Base-by-base conservation (phyloP, 805 yeast species). In the Candida caryicola region DNA sequence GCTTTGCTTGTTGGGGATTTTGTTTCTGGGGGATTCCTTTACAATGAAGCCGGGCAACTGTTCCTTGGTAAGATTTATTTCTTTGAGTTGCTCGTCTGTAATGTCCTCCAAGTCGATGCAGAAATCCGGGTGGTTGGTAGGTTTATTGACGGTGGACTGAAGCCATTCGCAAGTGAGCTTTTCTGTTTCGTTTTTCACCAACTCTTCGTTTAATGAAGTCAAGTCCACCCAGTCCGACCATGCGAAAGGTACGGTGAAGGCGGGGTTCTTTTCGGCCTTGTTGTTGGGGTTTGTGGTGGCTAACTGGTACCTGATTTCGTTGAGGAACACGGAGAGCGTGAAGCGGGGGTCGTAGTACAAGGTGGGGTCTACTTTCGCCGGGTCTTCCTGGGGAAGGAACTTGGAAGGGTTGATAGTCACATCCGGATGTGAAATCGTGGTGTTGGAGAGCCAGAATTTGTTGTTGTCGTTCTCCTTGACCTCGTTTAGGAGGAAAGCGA, bases 221-320 rank as follows among this genome's bases (percentile, higher is more conserved):
- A 52, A 37, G 34, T 55, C 59, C 9, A 50, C 52, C 60, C 60
- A 55, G 42, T 55, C 60, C 1, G 52, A 37, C 60, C 60, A 55
- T 27, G 51, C 48, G 31, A 55, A 55, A 2, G 66, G 59, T 36
- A 57, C 37, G 29, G 41, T 21, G 31, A 49, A 43, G 12, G 34
- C 29, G 31, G 17, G 14, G 19, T 29, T 18, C 13, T 25, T 17
- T 6, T 13, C 18, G 44, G 37, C 39, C 47, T 52, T 35, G 31
- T 34, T 41, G n/a, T 33, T 15, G n/a, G 43, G 39, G 35, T 33
- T 39, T 12, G 29, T 25, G 17, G 23, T 23, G 14, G 10, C 18
- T 3, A 31, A 31, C 29, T 31, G 36, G 18, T 27, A 28, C 13
- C 17, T 23, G 8, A 45, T 17, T 13, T 39, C 46, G 8, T 35